Conservation (phyloP, 805 yeast genomes). For the Lipomyces orientalis region DNA sequence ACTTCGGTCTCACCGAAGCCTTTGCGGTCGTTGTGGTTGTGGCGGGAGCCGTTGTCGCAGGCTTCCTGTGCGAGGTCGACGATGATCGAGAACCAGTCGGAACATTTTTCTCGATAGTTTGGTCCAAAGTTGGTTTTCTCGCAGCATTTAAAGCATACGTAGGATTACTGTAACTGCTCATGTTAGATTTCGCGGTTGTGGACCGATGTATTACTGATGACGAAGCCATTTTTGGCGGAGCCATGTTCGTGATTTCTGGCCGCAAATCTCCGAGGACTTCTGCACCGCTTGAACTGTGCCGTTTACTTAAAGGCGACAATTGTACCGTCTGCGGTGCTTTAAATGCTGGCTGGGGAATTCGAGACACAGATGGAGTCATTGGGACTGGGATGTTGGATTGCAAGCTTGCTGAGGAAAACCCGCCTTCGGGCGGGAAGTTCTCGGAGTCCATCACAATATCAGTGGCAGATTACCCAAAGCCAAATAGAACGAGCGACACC, state of each 20-base stretch:
- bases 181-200: not conserved
- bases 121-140: not conserved
- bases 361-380: constrained; percentile 24
- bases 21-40: constrained; percentile 21
- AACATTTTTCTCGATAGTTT: not conserved
- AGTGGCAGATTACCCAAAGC: not conserved
- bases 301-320: constrained; percentile 17
- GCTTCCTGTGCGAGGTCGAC: constrained; percentile 4
- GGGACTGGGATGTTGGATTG: constrained; percentile 1
- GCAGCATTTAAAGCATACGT: constrained; percentile 9
- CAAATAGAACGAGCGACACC: not conserved
- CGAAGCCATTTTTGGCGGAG: constrained; percentile 23
- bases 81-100: constrained; percentile 6
- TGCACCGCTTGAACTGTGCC: not conserved
- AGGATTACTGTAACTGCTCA: not conserved
- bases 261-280: constrained; percentile 18
- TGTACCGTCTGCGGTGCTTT: constrained; percentile 5
- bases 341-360: constrained; percentile 26
- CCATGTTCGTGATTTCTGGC: constrained; percentile 17
- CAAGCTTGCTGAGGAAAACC: not conserved
- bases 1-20: constrained; percentile 23
- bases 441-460: constrained; percentile 5
- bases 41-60: not conserved
- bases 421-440: constrained; percentile 10
- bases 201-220: constrained; percentile 7